Evolutionary conservation across 2,329 filamentous ascomycete genomes (phyloP), one percentile per base, ranked within the genome.

Genomic region (Colletotrichum kahawae): DNA sequence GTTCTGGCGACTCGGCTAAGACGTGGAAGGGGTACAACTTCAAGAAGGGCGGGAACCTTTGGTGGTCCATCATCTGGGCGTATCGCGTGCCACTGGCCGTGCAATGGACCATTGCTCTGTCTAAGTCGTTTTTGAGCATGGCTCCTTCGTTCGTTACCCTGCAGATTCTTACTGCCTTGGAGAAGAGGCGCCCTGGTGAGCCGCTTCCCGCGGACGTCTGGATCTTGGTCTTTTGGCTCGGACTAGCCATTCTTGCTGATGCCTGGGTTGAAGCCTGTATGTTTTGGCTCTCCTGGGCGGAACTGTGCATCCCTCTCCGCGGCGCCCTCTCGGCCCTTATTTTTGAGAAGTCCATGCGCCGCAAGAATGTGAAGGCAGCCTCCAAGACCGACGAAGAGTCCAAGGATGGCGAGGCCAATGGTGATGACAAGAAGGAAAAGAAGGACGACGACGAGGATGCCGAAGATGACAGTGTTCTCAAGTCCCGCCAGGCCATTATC

Each of bases 271-370:
- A 95, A 79, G 86, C 90, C 2, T 93, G 90, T 86, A 82, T 93
- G 18, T 92, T 90, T 78, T 95, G 93, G 92, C 84, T 93, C 63
- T 91, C 90, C 0, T 92, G 90, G 82, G 88, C 90, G 1, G 88
- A 91, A 67, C 81, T 96, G 13, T 88, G 88, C 60, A 87, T 95
- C 29, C 93, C 93, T 0, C 85, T 96, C 18, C 91, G 93, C 67
- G 89, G 92, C 33, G 92, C 95, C 79, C 85, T 97, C 3, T 92
- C 93, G 2, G 90, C 93, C 1, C 87, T 95, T 9, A 90, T 96
- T 18, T 96, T 96, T 78, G 90, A 93, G 75, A 97, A 97, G 82
- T 90, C 93, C 0, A 91, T 95, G 87, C 89, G 93, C 57, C 90
- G 93, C 64, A 96, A 96, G 81, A 94, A 96, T 81, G 91, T 94